These are phyloP conservation scores for Ballota nigra DNA, from an alignment of 257 asterid species.

Conservation along the genomic window DNA sequence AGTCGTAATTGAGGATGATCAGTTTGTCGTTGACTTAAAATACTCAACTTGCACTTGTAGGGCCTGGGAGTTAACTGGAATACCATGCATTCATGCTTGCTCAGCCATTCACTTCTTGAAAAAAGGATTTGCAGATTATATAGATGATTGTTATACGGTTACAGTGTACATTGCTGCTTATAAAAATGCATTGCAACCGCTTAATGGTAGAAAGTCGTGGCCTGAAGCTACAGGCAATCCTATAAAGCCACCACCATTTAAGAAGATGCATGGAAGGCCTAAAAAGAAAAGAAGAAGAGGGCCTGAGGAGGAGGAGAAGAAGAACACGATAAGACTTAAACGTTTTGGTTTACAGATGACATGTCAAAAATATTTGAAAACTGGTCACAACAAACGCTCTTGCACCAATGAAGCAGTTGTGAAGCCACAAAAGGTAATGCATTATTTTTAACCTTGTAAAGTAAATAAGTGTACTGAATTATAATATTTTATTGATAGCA, in stretches of 20 bases:
- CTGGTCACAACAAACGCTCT: background rate
- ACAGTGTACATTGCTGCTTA: background rate
- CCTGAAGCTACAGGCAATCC: background rate
- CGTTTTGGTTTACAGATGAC: background rate
- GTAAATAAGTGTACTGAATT: no score
- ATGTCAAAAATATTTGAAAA: background rate
- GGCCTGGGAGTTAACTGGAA: background rate
- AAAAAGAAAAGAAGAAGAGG: background rate
- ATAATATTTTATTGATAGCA: background rate
- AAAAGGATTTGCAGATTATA: background rate
- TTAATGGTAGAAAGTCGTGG: slow-evolving; percentile 1
- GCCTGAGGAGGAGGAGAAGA: background rate
- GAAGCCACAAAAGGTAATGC: background rate
- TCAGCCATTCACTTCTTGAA: background rate
- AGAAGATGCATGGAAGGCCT: background rate
- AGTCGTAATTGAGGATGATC: background rate
- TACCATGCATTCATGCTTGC: slow-evolving; percentile 11
- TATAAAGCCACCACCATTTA: slow-evolving; percentile 9
- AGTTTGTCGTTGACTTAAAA: background rate
- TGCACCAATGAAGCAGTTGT: background rate
- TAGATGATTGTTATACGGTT: background rate
- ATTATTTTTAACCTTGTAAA: background rate
- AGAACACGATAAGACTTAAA: background rate
- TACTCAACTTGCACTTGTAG: background rate
- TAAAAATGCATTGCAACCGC: background rate